Evolutionary conservation across 768 basidiomycete genomes (phyloP), one percentile per base, ranked within the genome.

Genomic region (Suillus plorans): DNA sequence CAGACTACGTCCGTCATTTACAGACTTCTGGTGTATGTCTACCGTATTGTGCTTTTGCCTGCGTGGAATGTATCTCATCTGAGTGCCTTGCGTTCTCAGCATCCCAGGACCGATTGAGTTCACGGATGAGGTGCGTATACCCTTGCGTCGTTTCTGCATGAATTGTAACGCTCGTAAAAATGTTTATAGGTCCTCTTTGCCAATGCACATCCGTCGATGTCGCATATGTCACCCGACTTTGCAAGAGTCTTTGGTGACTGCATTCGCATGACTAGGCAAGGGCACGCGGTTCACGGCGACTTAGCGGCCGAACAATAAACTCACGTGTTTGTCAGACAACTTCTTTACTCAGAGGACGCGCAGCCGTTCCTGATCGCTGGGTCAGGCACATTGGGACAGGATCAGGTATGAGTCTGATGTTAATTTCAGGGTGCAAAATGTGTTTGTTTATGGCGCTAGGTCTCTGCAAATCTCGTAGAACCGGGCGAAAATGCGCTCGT

Each of bases 281-380:
- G 41, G n/a, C n/a, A 41, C 41, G 68, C 63, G 31, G 3, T 37
- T 63, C 47, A 61, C n/a, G n/a, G n/a, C n/a, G n/a, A n/a, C n/a
- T n/a, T n/a, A n/a, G n/a, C 18, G 10, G 0, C 44, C 63, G 41
- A 31, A 58, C 36, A 6, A 52, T 66, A 56, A 25, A 42, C 62
- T 45, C 47, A 42, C 63, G 37, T 60, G 7, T n/a, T 31, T 68
- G 44, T 49, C 67, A 90, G 92, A 66, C 80, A 92, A 62, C 88
- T 98, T 8, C 78, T 99, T 25, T 89, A 87, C 73, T 90, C 97
- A 37, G 84, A 86, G 62, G 79, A 82, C 28, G 92, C 84, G 0
- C 97, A 99, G 72, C 94, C 95, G 0, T 95, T 99, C 82, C 79
- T 99, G 70, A 91, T 99, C 67, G 89, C 95, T 34, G 97, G 97